Evolutionary conservation across 192 early-diverging fungal species (phyloP).

Genomic region (Kappamyces sp.): DNA sequence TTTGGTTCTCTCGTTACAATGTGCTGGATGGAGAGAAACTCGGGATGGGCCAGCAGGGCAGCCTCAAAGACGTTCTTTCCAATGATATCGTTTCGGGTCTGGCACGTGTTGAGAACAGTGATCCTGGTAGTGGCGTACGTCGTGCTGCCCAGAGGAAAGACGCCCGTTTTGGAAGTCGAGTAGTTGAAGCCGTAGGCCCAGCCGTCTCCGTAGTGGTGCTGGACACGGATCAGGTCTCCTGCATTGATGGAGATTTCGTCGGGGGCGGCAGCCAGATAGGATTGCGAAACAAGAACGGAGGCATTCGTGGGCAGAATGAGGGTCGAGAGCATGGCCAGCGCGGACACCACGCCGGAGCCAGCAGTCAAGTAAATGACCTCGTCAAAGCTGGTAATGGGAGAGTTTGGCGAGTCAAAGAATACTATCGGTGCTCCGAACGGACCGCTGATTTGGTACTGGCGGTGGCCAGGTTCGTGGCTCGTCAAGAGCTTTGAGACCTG

Average conservation of each 20-base stretch:
- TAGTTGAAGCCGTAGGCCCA: constrained; percentile 32
- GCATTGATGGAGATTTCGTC: constrained; percentile 29
- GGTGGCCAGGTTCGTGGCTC: constrained; percentile 20
- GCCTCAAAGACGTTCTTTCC: constrained; percentile 17
- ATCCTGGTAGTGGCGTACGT: neutral
- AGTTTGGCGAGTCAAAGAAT: neutral
- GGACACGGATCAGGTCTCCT: constrained; percentile 24
- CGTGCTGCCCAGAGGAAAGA: constrained; percentile 36
- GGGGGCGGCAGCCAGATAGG: constrained; percentile 17
- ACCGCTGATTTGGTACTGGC: constrained; percentile 25
- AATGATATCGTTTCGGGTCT: constrained; percentile 13
- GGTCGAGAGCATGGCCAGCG: constrained; percentile 26
- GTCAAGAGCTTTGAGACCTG: constrained; percentile 12
- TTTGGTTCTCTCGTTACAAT: constrained; percentile 7
- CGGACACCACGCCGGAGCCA: constrained; percentile 32
- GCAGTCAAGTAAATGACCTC: constrained; percentile 32
- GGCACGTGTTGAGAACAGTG: constrained; percentile 15
- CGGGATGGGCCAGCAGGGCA: constrained; percentile 25
- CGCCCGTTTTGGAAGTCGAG: constrained; percentile 27
- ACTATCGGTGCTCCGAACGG: constrained; percentile 19
- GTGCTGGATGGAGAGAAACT: constrained; percentile 10
- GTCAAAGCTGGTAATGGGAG: constrained; percentile 4
- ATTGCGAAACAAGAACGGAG: constrained; percentile 19
- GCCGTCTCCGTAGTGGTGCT: constrained; percentile 36
- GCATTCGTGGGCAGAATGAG: constrained; percentile 30